These are phyloP conservation scores for Pouteria glomerata DNA, from an alignment of 148 eudicot genomes.

Conservation along the genomic window DNA sequence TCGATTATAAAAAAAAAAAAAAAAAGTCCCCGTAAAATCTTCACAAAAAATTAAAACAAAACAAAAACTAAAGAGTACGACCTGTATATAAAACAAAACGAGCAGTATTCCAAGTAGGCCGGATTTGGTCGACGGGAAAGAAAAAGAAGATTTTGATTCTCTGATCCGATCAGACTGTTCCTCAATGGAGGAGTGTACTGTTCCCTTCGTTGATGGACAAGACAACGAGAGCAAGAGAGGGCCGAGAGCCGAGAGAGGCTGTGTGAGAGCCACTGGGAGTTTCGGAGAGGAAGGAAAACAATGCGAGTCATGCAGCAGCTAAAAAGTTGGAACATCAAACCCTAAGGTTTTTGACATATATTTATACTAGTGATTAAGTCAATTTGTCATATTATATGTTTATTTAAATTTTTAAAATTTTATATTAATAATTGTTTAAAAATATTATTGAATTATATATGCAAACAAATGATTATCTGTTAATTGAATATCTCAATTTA, in stretches of 20 bases:
- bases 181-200: not conserved
- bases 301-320: not conserved
- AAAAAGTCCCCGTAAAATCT: not conserved
- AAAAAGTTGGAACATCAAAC: not conserved
- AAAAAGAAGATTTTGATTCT: not conserved
- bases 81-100: not conserved
- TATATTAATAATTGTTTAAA: not conserved
- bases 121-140: not conserved
- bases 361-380: not conserved
- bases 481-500: not conserved
- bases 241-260: not conserved
- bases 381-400: not conserved
- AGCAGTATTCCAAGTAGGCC: not conserved
- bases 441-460: not conserved
- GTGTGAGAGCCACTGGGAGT: not conserved
- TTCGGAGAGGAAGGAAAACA: not conserved
- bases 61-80: not conserved
- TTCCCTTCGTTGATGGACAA: not conserved
- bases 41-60: not conserved
- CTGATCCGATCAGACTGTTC: not conserved
- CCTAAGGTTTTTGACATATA: not conserved
- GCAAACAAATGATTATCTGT: not conserved
- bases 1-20: not conserved
- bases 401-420: not conserved
- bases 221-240: not conserved